phyloP scores from a whole-genome alignment of 768 basidiomycete species.

The Boletus eberwhitei region DNA sequence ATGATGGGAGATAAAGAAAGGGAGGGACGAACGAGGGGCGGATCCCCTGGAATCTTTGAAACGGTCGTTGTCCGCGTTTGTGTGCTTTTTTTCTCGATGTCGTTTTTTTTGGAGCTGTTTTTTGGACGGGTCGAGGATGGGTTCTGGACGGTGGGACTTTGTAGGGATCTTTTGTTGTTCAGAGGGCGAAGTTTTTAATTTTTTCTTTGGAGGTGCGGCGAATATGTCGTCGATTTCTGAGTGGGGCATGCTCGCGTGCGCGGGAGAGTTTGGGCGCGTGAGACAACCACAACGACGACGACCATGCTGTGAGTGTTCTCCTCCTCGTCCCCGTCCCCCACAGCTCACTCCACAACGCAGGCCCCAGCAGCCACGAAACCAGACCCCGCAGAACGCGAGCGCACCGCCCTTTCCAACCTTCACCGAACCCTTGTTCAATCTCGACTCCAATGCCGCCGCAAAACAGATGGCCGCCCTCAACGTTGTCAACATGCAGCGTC shows the following conservation, averaged over 20 bases:
- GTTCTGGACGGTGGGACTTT: constrained; percentile 41
- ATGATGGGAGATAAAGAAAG: constrained; percentile 8
- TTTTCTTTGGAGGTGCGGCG: constrained; percentile 50
- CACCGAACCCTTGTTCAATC: constrained; percentile 42
- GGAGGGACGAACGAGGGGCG: constrained; percentile 53
- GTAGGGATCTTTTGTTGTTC: background rate
- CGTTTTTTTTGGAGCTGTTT: constrained; percentile 31
- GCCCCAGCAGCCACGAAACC: constrained; percentile 38
- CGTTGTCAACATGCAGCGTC: constrained; percentile 46
- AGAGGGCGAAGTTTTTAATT: constrained; percentile 16
- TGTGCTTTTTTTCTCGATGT: constrained; percentile 28
- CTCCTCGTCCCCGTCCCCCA: background rate
- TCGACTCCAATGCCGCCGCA: constrained; percentile 64
- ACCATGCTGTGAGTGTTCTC: constrained; percentile 33
- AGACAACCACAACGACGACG: constrained; percentile 19
- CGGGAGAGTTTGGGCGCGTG: constrained; percentile 17
- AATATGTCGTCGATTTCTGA: constrained; percentile 90
- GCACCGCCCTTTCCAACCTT: constrained; percentile 20
- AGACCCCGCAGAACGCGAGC: constrained; percentile 14
- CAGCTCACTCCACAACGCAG: constrained; percentile 25
- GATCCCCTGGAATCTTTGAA: constrained; percentile 78
- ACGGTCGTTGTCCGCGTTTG: constrained; percentile 38
- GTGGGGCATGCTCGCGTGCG: constrained; percentile 37
- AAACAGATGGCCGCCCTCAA: constrained; percentile 82
- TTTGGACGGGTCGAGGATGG: constrained; percentile 62